phyloP scores from a whole-genome alignment of 495 filamentous ascomycete species.

The Chaetomium tenue region DNA sequence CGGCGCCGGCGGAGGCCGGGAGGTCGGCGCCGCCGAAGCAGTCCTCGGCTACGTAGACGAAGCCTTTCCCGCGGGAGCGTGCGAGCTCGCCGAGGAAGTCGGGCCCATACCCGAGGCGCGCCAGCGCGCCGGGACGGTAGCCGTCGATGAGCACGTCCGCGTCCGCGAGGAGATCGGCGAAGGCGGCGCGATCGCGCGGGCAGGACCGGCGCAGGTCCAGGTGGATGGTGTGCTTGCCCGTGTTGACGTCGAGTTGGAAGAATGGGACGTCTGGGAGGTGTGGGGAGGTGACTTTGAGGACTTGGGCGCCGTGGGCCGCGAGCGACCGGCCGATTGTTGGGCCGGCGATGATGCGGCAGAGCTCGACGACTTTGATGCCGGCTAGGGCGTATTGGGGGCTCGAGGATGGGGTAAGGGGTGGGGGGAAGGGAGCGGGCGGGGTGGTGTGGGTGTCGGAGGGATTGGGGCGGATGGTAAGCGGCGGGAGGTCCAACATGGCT shows the following conservation, averaged over 20 bases:
- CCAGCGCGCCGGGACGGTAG: conserved; percentile 66
- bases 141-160: conserved; percentile 65
- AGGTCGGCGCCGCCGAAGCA: conserved; percentile 58
- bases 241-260: conserved; percentile 78
- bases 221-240: conserved; percentile 57
- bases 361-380: conserved; percentile 61
- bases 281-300: conserved; percentile 69
- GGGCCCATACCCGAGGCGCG: conserved; percentile 61
- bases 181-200: conserved; percentile 47
- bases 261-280: conserved; percentile 70
- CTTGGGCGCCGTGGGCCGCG: conserved; percentile 65
- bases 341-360: conserved; percentile 64
- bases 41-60: conserved; percentile 70
- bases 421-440: conserved; percentile 54
- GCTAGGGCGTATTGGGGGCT: conserved; percentile 47
- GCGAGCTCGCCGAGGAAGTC: conserved; percentile 53
- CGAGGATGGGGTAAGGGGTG: conserved; percentile 34
- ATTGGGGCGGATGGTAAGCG: conserved; percentile 27
- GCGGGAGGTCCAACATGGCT: conserved; percentile 27
- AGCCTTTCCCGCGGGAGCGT: conserved; percentile 54
- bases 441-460: conserved; percentile 16
- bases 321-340: conserved; percentile 65
- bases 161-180: conserved; percentile 58
- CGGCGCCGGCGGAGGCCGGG: conserved; percentile 26
- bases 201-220: conserved; percentile 57